Evolutionary conservation across 2,329 filamentous ascomycete genomes (phyloP), one percentile per base, ranked within the genome.

Genomic region (Claviceps citrina): DNA sequence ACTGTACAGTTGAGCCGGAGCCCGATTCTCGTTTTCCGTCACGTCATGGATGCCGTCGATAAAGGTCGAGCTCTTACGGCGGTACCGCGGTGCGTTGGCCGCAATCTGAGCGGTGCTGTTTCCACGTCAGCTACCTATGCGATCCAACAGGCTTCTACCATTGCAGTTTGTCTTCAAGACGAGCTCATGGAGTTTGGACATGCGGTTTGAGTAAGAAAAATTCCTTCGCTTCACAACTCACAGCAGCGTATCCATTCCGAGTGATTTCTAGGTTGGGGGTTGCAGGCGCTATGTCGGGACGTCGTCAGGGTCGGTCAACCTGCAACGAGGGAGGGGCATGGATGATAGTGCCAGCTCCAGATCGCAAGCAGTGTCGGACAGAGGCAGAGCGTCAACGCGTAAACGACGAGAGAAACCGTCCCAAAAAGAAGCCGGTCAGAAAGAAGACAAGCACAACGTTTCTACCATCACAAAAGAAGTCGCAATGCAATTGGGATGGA

Each of bases 1-100:
- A 60, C 86, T 95, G 66, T 98, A 98, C 34, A 98, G 72, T 65
- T 98, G 91, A 49, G 91, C 91, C 24, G 91, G 91, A 5, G 91
- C 91, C 73, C 93, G 76, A 51, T 89, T 68, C 46, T 67, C 63
- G 52, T 85, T 85, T 56, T 87, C 81, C 7, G 84, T 77, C 40
- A 93, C 71, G 67, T 96, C 89, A 63, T 96, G 89, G 53, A 96
- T 95, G 48, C 84, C 89, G 68, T 96, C 91, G 53, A 95, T 87
- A 59, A 93, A 94, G 28, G 87, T 95, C 50, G 86, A 95, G 52
- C 89, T 95, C 63, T 85, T 84, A 53, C 91, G 81, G 47, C 87
- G 80, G 58, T 93, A 93, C 49, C 83, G 79, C 43, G 85, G 84
- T 44, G 87, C 86, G 59, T 84, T 94, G 49, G 83, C 85, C 59